A percentile compares a stretch with the other conserved stretches of the same genome.
These are phyloP conservation scores for Solanum phureja DNA, from an alignment of 257 asterid species.

Conservation along the genomic window DNA sequence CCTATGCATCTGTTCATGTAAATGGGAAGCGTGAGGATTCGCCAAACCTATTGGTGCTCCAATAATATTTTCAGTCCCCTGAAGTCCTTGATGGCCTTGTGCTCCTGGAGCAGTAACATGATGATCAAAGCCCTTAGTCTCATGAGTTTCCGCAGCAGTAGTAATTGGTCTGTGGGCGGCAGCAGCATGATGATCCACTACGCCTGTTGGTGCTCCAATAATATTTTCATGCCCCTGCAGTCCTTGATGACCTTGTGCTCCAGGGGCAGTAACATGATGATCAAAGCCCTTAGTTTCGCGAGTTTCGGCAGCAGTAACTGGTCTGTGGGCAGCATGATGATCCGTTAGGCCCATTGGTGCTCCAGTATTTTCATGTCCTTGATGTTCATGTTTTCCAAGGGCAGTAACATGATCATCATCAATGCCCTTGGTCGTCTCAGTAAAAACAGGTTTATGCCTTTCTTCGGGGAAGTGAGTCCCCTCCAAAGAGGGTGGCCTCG, in stretches of 20 bases:
- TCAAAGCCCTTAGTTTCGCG: neutral
- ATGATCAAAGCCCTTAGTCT: neutral
- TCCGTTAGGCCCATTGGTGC: conserved; percentile 5
- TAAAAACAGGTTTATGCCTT: neutral
- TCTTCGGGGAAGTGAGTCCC: conserved; percentile 3
- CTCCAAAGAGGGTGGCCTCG: conserved; percentile 1
- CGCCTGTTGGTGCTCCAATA: conserved; percentile 9
- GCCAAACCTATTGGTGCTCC: neutral
- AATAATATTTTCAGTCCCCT: conserved; percentile 1
- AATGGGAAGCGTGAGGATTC: neutral
- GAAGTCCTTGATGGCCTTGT: neutral
- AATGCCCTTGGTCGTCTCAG: neutral
- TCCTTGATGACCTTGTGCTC: neutral
- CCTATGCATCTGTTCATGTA: neutral
- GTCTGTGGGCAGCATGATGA: neutral
- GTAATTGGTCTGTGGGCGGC: neutral
- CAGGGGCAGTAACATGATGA: neutral
- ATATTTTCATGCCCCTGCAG: conserved; percentile 1
- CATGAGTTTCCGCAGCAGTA: neutral
- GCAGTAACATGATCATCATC: neutral
- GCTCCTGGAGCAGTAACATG: neutral
- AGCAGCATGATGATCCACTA: conserved; percentile 2
- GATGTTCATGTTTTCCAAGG: neutral
- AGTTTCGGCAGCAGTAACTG: neutral
- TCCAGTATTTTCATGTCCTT: conserved; percentile 6